A percentile compares a stretch with the other conserved stretches of the same genome.
Conservation (phyloP, 2,329 filamentous ascomycete species). For the Plenodomus lindquistii region DNA sequence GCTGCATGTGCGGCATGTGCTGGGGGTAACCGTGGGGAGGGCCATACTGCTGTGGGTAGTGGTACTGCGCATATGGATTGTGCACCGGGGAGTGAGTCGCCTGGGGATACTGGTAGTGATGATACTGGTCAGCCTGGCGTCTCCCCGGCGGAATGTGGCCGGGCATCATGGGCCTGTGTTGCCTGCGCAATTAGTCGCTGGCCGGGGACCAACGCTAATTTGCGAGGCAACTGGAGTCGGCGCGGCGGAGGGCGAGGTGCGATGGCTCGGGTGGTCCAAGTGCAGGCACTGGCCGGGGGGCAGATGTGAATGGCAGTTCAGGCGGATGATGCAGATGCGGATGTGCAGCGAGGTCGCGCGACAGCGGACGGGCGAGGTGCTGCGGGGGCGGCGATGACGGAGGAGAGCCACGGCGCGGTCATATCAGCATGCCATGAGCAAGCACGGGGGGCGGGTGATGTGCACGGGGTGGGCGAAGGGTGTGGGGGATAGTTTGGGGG, state of each 20-base stretch:
- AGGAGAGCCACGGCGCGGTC: conserved; percentile 33
- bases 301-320: not conserved
- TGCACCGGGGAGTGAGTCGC: conserved; percentile 22
- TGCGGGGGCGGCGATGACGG: conserved; percentile 23
- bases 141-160: conserved; percentile 58
- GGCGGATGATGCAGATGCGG: conserved; percentile 18
- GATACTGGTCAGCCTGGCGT: conserved; percentile 46
- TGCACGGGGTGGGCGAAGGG: conserved; percentile 8
- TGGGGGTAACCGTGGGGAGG: conserved; percentile 46
- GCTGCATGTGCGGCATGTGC: conserved; percentile 44
- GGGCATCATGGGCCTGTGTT: conserved; percentile 67
- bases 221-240: conserved; percentile 41
- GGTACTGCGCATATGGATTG: conserved; percentile 36
- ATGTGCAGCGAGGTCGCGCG: conserved; percentile 33
- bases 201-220: conserved; percentile 42
- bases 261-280: not conserved
- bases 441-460: conserved; percentile 22
- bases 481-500: conserved; percentile 5
- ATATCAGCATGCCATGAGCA: conserved; percentile 42
- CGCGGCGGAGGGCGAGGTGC: conserved; percentile 7
- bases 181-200: conserved; percentile 46
- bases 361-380: conserved; percentile 17
- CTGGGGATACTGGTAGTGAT: conserved; percentile 33
- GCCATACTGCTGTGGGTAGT: conserved; percentile 46
- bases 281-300: conserved; percentile 1